Conservation (phyloP, 805 yeast species). For the Saccharomyces kudriavzevii region DNA sequence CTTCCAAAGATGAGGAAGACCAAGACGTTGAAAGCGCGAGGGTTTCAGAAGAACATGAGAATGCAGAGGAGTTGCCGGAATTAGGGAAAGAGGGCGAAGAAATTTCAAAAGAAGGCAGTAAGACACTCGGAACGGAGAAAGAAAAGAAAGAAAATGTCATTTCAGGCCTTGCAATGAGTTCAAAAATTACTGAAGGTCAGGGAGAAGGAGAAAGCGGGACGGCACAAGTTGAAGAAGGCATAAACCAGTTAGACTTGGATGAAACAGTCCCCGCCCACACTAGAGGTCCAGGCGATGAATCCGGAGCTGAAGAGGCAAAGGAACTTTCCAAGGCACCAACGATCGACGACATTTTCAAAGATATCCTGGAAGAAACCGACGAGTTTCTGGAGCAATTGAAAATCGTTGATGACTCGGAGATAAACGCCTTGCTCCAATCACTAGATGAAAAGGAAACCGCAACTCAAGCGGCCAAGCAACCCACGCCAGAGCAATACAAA, state of each 20-base stretch:
- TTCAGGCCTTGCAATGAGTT: conserved; percentile 7
- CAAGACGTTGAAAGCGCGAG: conserved; percentile 2
- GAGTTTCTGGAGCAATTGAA: conserved; percentile 24
- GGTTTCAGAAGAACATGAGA: conserved; percentile 5
- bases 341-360: conserved; percentile 1
- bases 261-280: neutral
- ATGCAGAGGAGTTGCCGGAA: conserved; percentile 1
- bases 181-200: conserved; percentile 2
- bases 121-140: neutral
- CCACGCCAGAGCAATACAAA: neutral
- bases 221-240: neutral
- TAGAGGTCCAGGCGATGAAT: neutral
- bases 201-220: neutral
- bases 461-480: neutral
- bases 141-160: conserved; percentile 8
- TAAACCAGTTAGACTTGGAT: neutral
- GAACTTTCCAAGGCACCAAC: conserved; percentile 3
- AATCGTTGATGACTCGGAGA: conserved; percentile 18
- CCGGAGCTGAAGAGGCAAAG: neutral
- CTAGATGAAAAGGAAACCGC: conserved; percentile 5
- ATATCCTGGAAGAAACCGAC: conserved; percentile 26
- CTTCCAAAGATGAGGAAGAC: neutral
- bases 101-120: neutral
- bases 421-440: conserved; percentile 11
- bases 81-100: conserved; percentile 1